These are phyloP conservation scores for Clarireedia homoeocarpa DNA, from an alignment of 2,329 filamentous ascomycete species.

Conservation along the genomic window DNA sequence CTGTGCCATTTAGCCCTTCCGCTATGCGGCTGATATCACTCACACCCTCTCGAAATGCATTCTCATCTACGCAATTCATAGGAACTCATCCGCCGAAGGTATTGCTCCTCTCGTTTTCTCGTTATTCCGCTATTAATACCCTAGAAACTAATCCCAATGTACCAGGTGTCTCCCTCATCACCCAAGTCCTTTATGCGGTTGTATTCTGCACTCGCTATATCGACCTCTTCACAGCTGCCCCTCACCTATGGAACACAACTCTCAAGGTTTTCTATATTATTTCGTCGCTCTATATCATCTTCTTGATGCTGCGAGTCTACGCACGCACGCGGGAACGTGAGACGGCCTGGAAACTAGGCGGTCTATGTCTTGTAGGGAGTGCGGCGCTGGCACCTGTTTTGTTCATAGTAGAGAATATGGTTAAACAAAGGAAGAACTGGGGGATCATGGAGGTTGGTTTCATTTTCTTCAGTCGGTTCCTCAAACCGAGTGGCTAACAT, in stretches of 20 bases:
- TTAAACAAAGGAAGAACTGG: constrained; percentile 43
- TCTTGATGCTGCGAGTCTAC: constrained; percentile 78
- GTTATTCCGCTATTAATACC: too few relatives aligned
- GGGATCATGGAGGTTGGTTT: constrained; percentile 42
- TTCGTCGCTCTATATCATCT: constrained; percentile 79
- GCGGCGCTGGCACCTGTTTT: constrained; percentile 63
- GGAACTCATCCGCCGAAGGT: constrained; percentile 80
- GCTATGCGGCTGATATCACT: constrained; percentile 74
- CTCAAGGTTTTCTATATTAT: constrained; percentile 87
- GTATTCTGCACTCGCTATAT: constrained; percentile 86
- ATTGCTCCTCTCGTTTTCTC: background rate
- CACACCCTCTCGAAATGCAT: constrained; percentile 85
- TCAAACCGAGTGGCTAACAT: background rate
- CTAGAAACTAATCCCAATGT: background rate
- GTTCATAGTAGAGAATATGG: constrained; percentile 47
- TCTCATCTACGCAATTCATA: constrained; percentile 83
- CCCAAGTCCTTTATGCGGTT: constrained; percentile 75
- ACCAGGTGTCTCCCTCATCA: constrained; percentile 71
- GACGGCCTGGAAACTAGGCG: constrained; percentile 86
- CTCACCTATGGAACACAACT: constrained; percentile 60
- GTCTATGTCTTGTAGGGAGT: constrained; percentile 57
- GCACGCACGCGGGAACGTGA: constrained; percentile 85
- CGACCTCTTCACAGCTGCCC: constrained; percentile 54
- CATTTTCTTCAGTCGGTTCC: background rate
- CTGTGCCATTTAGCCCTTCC: constrained; percentile 42